These are phyloP conservation scores for Russula ochroleuca DNA, from an alignment of 768 basidiomycete species.

Conservation along the genomic window DNA sequence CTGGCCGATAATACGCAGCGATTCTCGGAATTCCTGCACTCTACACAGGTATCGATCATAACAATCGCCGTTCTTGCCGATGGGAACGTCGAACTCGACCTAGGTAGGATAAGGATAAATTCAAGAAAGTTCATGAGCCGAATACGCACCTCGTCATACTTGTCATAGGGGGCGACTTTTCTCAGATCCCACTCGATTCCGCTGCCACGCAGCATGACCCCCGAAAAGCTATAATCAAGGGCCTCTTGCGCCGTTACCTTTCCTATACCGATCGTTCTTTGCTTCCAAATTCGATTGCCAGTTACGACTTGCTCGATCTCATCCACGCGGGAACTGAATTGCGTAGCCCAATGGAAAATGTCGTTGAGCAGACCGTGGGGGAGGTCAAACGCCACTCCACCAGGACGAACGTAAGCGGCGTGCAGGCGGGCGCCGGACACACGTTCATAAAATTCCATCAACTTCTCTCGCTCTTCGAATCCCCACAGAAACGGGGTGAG, in stretches of 20 bases:
- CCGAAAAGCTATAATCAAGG: slow-evolving; percentile 87
- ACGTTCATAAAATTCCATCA: slow-evolving; percentile 99
- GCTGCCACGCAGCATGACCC: slow-evolving; percentile 94
- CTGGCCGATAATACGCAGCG: slow-evolving; percentile 80
- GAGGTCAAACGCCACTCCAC: slow-evolving; percentile 95
- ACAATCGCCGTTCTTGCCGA: slow-evolving; percentile 95
- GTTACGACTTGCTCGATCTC: slow-evolving; percentile 98
- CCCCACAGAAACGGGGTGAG: slow-evolving; percentile 99
- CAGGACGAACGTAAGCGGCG: slow-evolving; percentile 95
- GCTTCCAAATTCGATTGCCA: slow-evolving; percentile 98
- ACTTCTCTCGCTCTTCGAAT: slow-evolving; percentile 99
- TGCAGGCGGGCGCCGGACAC: slow-evolving; percentile 97
- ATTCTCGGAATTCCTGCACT: slow-evolving; percentile 98
- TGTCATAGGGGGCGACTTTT: slow-evolving; percentile 91
- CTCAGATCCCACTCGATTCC: slow-evolving; percentile 94
- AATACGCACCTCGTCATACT: slow-evolving; percentile 74
- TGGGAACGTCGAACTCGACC: slow-evolving; percentile 97
- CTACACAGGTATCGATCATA: slow-evolving; percentile 97
- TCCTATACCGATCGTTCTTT: slow-evolving; percentile 86
- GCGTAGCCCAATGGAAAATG: slow-evolving; percentile 97
- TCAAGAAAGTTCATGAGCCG: slow-evolving; percentile 19
- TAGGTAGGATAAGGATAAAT: slow-evolving; percentile 30
- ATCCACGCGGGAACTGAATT: slow-evolving; percentile 85
- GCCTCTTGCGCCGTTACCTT: slow-evolving; percentile 90
- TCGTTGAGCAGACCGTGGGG: slow-evolving; percentile 98